Conservation (phyloP, 805 yeast species). For the Kodamaea sagamina region DNA sequence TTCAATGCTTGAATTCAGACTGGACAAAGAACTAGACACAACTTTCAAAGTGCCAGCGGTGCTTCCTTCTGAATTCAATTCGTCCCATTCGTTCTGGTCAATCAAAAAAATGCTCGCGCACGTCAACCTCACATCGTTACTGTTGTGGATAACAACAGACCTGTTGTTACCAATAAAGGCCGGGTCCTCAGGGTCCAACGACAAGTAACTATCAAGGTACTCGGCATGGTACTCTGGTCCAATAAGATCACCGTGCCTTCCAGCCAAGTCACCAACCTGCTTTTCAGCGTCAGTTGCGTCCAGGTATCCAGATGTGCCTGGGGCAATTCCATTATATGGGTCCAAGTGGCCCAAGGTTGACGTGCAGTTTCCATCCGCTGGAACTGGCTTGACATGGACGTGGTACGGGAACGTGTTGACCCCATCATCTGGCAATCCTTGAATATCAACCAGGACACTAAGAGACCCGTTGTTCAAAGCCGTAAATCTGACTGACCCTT, state of each 20-base stretch:
- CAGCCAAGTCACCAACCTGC: conserved; percentile 43
- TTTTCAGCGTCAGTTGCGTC: conserved; percentile 16
- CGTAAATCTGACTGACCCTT: conserved; percentile 33
- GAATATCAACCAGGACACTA: conserved; percentile 31
- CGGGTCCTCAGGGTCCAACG: conserved; percentile 23
- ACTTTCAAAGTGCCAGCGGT: too few relatives aligned
- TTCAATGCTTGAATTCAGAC: too few relatives aligned
- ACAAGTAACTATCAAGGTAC: conserved; percentile 26
- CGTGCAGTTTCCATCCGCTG: conserved; percentile 32
- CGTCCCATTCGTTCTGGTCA: too few relatives aligned
- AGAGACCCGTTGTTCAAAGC: conserved; percentile 35
- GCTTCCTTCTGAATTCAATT: too few relatives aligned
- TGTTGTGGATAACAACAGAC: conserved; percentile 39
- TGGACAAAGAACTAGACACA: too few relatives aligned
- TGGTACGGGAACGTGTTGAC: conserved; percentile 46
- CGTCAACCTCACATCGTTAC: conserved; percentile 34
- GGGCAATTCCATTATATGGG: conserved; percentile 37
- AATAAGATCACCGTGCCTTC: conserved; percentile 37
- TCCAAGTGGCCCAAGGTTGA: conserved; percentile 39
- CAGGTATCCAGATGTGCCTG: conserved; percentile 11
- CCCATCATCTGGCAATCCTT: conserved; percentile 29
- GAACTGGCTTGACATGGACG: conserved; percentile 40
- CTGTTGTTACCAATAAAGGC: conserved; percentile 28
- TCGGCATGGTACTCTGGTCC: conserved; percentile 28
- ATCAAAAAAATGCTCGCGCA: conserved; percentile 48